Conservation (phyloP, 495 filamentous ascomycete species). For the Lepraria neglecta region DNA sequence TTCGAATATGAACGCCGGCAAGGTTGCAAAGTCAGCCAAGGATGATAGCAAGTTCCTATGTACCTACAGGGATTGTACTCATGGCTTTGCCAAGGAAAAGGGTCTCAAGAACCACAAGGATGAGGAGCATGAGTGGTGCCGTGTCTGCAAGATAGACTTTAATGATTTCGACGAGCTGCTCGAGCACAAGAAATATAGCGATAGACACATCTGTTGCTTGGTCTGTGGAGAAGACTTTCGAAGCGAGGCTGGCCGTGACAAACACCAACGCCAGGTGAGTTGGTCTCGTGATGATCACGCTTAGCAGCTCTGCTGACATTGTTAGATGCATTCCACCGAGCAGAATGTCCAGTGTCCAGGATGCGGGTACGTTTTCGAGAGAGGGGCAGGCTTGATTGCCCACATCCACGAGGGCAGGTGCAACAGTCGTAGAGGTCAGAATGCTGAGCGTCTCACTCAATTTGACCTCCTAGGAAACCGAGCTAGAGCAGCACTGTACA, state of each 20-base stretch:
- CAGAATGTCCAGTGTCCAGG: constrained; percentile 44
- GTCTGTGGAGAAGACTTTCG: constrained; percentile 48
- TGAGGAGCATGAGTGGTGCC: constrained; percentile 45
- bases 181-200: constrained; percentile 38
- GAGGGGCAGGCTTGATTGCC: constrained; percentile 40
- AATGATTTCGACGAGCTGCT: constrained; percentile 37
- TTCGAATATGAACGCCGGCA: constrained; percentile 15
- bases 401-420: constrained; percentile 50
- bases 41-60: constrained; percentile 45
- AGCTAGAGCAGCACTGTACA: constrained; percentile 7
- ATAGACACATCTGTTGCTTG: constrained; percentile 44
- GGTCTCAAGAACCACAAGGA: constrained; percentile 46
- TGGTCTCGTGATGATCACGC: not conserved
- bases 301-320: not conserved
- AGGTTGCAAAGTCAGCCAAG: constrained; percentile 16
- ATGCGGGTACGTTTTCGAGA: constrained; percentile 40
- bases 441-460: constrained; percentile 8
- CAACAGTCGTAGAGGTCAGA: constrained; percentile 4
- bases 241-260: constrained; percentile 39
- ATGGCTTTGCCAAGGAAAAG: constrained; percentile 48
- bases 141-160: constrained; percentile 46
- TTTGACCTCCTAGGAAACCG: constrained; percentile 12
- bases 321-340: constrained; percentile 36
- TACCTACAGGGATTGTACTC: constrained; percentile 54
- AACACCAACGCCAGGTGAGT: constrained; percentile 44